Conservation (phyloP, 2,329 filamentous ascomycete species). For the Pseudophaeomoniella oleicola region DNA sequence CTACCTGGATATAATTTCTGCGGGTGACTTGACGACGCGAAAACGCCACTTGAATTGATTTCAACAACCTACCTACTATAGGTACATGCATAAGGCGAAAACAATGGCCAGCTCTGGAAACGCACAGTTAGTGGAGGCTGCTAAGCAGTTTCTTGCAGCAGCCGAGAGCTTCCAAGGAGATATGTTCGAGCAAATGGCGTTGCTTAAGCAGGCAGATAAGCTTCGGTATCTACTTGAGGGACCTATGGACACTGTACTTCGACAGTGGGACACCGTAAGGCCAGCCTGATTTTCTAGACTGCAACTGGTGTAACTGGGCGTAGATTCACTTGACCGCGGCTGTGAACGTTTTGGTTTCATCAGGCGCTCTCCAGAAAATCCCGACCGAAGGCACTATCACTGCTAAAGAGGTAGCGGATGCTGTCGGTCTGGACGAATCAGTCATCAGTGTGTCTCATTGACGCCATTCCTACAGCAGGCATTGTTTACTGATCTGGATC, state of each 20-base stretch:
- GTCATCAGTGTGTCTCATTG: slow-evolving; percentile 9
- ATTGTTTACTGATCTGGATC: neutral
- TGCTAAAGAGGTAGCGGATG: slow-evolving; percentile 10
- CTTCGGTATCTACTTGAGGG: neutral
- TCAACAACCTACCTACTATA: no score
- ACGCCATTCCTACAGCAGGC: neutral
- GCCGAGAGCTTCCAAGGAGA: neutral
- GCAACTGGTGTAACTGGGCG: no score
- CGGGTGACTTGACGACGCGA: no score
- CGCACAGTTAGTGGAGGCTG: neutral
- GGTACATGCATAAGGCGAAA: no score
- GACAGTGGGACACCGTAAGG: neutral
- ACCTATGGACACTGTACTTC: neutral
- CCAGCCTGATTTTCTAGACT: no score
- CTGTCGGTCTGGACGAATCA: slow-evolving; percentile 10
- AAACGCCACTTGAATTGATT: no score
- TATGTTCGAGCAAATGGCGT: neutral
- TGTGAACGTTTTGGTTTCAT: no score
- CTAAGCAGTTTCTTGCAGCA: neutral
- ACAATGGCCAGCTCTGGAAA: neutral
- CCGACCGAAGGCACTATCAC: slow-evolving; percentile 13
- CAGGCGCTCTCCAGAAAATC: slow-evolving; percentile 14
- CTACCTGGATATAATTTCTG: no score
- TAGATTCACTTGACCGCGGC: no score
- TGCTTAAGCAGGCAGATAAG: neutral